Evolutionary conservation across 805 yeast species (phyloP).

Genomic region (Yamadazyma kitorensis): DNA sequence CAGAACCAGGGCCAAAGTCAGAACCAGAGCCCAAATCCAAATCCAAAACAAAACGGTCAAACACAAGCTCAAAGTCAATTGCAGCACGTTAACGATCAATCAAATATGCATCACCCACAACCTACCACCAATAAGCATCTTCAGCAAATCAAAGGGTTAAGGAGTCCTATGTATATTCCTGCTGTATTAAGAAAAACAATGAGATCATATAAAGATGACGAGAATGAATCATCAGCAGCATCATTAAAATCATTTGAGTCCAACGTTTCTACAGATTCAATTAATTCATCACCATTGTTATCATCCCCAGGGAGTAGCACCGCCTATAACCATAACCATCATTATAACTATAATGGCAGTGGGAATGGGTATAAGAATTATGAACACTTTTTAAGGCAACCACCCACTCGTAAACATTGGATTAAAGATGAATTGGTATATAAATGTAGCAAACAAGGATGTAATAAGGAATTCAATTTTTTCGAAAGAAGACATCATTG

Average conservation of each 20-base stretch:
- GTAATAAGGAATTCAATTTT: conserved; percentile 68
- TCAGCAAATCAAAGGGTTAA: conserved; percentile 74
- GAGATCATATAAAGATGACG: conserved; percentile 9
- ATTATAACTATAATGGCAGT: conserved; percentile 8
- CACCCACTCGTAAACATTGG: conserved; percentile 69
- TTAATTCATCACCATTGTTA: conserved; percentile 11
- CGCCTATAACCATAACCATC: conserved; percentile 11
- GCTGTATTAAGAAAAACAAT: conserved; percentile 67
- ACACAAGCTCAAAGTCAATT: background rate
- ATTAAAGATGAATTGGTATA: conserved; percentile 63
- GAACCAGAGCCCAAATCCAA: background rate
- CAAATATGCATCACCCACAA: background rate
- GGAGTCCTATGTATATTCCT: conserved; percentile 86
- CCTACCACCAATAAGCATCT: conserved; percentile 28
- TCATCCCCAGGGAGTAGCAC: conserved; percentile 10
- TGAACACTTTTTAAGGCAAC: conserved; percentile 28
- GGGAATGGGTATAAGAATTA: conserved; percentile 15
- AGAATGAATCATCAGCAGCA: conserved; percentile 15
- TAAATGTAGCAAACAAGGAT: conserved; percentile 55
- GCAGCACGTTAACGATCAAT: background rate
- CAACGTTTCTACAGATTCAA: conserved; percentile 25
- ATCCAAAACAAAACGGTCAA: background rate
- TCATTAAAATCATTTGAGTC: conserved; percentile 34
- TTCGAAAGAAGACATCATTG: conserved; percentile 83
- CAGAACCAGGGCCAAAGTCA: background rate